A percentile compares a stretch with the other conserved stretches of the same genome.
phyloP scores from a whole-genome alignment of 345 rosid species.

The Populus ilicifolia region DNA sequence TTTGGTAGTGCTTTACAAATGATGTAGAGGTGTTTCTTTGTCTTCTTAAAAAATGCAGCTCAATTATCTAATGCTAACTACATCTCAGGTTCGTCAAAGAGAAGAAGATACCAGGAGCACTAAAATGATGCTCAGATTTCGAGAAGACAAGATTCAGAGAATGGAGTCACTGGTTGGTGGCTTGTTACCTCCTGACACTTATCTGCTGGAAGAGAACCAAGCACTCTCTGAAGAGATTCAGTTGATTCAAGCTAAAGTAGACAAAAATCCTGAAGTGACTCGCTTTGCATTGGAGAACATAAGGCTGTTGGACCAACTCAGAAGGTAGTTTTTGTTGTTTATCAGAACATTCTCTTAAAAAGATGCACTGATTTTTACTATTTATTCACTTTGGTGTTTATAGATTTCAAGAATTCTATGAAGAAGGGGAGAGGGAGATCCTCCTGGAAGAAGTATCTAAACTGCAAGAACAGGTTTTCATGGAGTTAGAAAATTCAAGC shows the following conservation, averaged over 20 bases:
- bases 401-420: conserved; percentile 92
- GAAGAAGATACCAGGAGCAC: conserved; percentile 92
- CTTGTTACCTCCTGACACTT: conserved; percentile 58
- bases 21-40: not conserved
- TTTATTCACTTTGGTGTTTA: conserved; percentile 22
- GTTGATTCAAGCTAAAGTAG: conserved; percentile 84
- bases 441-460: conserved; percentile 63
- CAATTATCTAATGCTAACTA: conserved; percentile 10
- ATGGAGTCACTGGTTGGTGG: conserved; percentile 73
- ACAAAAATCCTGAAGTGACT: conserved; percentile 88
- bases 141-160: conserved; percentile 94
- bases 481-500: conserved; percentile 12
- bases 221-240: conserved; percentile 68
- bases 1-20: conserved; percentile 50
- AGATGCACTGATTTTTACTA: not conserved
- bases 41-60: conserved; percentile 7
- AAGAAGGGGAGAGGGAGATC: conserved; percentile 93
- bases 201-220: conserved; percentile 66
- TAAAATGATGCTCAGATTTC: conserved; percentile 93
- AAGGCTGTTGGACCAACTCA: conserved; percentile 82
- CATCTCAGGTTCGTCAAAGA: conserved; percentile 79
- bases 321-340: conserved; percentile 49
- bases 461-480: conserved; percentile 69
- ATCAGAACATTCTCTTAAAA: not conserved
- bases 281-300: conserved; percentile 94